Conservation (phyloP, 768 basidiomycete species). For the Calocera viscosa region DNA sequence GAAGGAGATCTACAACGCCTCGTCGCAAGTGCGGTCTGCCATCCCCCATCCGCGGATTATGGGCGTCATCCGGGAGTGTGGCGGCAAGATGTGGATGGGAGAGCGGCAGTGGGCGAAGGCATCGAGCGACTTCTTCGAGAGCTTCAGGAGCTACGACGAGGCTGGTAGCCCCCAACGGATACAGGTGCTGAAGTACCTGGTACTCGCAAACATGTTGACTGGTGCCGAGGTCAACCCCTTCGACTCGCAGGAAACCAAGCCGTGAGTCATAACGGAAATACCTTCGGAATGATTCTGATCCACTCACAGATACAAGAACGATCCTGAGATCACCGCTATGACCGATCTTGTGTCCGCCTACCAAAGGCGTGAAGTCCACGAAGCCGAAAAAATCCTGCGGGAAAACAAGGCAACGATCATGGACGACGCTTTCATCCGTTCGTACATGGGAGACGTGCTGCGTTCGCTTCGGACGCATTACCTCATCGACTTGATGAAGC, state of each 20-base stretch:
- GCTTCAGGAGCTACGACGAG: conserved; percentile 97
- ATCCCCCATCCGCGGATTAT: conserved; percentile 97
- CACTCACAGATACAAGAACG: conserved; percentile 70
- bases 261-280: conserved; percentile 41
- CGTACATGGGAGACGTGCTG: conserved; percentile 93
- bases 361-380: conserved; percentile 88
- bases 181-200: conserved; percentile 96
- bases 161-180: conserved; percentile 93
- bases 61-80: conserved; percentile 98
- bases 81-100: conserved; percentile 99
- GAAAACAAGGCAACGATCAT: conserved; percentile 93
- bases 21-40: conserved; percentile 81
- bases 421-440: conserved; percentile 86
- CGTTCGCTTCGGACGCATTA: conserved; percentile 91
- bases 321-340: conserved; percentile 96
- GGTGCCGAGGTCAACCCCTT: conserved; percentile 99
- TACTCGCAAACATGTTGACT: conserved; percentile 94
- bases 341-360: conserved; percentile 94
- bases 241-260: conserved; percentile 98
- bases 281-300: background rate
- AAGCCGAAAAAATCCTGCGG: conserved; percentile 90
- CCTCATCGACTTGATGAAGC: conserved; percentile 94
- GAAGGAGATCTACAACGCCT: conserved; percentile 96
- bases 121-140: conserved; percentile 97
- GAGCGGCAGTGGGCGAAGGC: conserved; percentile 97